Conservation (phyloP, 1,284 basidiomycete species). For the Rhodotorula glutinis region DNA sequence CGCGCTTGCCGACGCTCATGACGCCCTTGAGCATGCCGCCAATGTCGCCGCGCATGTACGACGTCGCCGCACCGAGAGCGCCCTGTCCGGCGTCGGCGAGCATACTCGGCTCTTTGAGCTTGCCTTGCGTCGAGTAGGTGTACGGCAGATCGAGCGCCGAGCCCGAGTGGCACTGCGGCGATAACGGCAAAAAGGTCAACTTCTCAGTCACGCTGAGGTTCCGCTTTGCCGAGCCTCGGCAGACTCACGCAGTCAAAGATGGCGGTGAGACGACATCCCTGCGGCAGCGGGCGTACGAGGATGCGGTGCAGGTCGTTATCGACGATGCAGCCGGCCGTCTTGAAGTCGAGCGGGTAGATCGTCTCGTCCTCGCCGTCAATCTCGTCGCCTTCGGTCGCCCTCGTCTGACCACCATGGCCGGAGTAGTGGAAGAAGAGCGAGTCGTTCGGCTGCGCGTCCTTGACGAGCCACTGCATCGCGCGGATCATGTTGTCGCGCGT, state of each 20-base stretch:
- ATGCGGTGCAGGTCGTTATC: constrained; percentile 59
- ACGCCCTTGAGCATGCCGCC: constrained; percentile 47
- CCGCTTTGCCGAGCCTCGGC: too few species aligned
- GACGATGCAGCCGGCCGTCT: constrained; percentile 67
- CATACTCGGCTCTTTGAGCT: constrained; percentile 50
- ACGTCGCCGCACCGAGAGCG: constrained; percentile 46
- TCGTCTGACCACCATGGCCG: constrained; percentile 77
- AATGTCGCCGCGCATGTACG: constrained; percentile 51
- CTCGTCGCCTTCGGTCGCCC: constrained; percentile 58
- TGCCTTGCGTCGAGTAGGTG: constrained; percentile 54
- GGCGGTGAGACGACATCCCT: constrained; percentile 80
- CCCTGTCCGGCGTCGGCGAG: constrained; percentile 42
- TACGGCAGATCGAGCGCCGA: constrained; percentile 54
- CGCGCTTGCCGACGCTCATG: constrained; percentile 47
- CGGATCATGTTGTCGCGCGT: constrained; percentile 78
- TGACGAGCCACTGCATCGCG: constrained; percentile 88
- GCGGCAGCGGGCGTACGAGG: constrained; percentile 56
- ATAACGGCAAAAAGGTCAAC: neutral
- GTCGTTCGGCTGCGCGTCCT: constrained; percentile 72
- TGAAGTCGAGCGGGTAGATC: constrained; percentile 78
- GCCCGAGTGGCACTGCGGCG: constrained; percentile 50
- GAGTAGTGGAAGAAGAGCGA: constrained; percentile 84
- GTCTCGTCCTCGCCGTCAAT: constrained; percentile 52
- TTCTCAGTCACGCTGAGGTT: neutral
- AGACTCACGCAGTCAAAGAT: constrained; percentile 64